A percentile compares a stretch with the other conserved stretches of the same genome.
phyloP scores from a whole-genome alignment of 192 early-diverging fungal species.

The Coemansia sp. region DNA sequence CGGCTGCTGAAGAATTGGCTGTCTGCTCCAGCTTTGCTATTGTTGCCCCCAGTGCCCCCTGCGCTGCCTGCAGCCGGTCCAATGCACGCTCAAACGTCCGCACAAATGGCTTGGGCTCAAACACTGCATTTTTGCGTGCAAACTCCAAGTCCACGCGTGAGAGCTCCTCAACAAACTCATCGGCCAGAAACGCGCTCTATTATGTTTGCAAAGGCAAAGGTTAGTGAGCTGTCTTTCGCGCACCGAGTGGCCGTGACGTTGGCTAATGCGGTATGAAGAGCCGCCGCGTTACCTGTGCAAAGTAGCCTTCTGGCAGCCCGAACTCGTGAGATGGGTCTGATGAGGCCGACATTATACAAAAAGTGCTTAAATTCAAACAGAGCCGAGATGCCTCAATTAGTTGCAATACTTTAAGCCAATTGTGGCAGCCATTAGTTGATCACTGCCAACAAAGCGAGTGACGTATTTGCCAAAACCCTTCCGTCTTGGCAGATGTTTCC shows the following conservation, averaged over 20 bases:
- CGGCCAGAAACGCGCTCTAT: constrained; percentile 57
- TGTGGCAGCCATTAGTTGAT: not conserved
- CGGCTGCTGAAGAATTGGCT: constrained; percentile 69
- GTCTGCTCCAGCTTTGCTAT: constrained; percentile 84
- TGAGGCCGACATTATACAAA: constrained; percentile 3
- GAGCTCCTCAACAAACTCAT: constrained; percentile 62
- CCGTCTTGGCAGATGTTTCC: too few relatives aligned
- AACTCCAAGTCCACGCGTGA: constrained; percentile 54
- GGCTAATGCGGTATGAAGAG: not conserved
- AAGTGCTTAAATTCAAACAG: too few relatives aligned
- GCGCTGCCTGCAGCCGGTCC: constrained; percentile 78
- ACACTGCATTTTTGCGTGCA: constrained; percentile 57
- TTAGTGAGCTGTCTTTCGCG: not conserved
- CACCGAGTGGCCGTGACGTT: not conserved
- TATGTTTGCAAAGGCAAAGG: constrained; percentile 1
- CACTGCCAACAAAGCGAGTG: not conserved
- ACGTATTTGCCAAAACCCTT: not conserved
- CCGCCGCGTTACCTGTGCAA: constrained; percentile 43
- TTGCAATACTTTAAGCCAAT: not conserved
- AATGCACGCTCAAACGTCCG: constrained; percentile 83
- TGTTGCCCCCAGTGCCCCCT: constrained; percentile 73
- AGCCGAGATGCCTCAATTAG: too few relatives aligned
- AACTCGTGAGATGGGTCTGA: constrained; percentile 53
- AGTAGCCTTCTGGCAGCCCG: constrained; percentile 49
- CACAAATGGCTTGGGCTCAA: constrained; percentile 92